Conservation (phyloP, 306 rosid species). For the Castanospermum australe region DNA sequence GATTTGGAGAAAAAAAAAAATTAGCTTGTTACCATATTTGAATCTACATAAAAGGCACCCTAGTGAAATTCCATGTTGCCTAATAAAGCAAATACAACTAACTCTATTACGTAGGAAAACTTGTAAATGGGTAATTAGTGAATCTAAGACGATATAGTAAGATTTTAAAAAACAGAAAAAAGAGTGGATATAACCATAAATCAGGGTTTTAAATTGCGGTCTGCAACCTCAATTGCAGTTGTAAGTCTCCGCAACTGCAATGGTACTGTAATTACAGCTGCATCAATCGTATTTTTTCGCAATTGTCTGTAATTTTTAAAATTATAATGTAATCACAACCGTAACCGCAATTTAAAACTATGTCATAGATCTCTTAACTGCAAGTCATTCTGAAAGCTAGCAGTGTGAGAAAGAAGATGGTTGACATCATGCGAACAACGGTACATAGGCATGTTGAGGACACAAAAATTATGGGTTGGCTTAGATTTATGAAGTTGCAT, state of each 20-base stretch:
- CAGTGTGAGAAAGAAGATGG: constrained; percentile 4
- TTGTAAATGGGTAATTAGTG: background rate
- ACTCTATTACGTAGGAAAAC: background rate
- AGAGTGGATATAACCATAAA: background rate
- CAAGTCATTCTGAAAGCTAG: background rate
- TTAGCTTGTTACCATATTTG: background rate
- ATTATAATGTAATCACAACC: no score
- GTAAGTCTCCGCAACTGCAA: no score
- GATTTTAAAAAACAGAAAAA: background rate
- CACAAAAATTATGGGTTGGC: background rate
- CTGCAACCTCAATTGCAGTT: no score
- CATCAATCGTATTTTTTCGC: no score
- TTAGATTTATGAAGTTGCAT: background rate
- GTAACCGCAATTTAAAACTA: no score
- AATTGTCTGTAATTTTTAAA: no score
- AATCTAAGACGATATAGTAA: background rate
- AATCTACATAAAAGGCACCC: background rate
- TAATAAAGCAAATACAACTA: background rate
- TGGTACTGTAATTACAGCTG: no score
- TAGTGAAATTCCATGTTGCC: no score
- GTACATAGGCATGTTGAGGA: background rate
- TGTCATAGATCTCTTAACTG: background rate
- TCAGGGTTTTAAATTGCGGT: no score
- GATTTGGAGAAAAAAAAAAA: background rate
- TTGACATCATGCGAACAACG: background rate